Conservation (phyloP, 805 yeast species). For the Teunomyces aglyptinius region DNA sequence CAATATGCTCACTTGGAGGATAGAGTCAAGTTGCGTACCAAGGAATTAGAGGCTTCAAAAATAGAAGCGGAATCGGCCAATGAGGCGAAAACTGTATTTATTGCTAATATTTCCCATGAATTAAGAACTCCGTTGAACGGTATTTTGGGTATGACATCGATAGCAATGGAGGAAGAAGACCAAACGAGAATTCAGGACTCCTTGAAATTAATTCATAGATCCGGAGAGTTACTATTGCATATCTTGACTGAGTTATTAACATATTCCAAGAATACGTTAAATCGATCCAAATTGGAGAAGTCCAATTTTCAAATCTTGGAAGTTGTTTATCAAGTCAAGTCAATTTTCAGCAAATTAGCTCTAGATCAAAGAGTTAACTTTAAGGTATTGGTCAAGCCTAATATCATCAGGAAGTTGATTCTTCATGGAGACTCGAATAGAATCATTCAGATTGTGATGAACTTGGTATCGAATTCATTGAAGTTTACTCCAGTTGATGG, state of each 20-base stretch:
- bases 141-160: slow-evolving; percentile 91
- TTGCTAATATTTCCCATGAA: slow-evolving; percentile 92
- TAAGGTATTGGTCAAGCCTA: slow-evolving; percentile 61
- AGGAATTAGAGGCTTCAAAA: slow-evolving; percentile 84
- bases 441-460: slow-evolving; percentile 89
- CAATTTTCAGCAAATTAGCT: slow-evolving; percentile 81
- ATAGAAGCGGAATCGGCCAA: slow-evolving; percentile 91
- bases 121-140: slow-evolving; percentile 95
- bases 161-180: slow-evolving; percentile 85
- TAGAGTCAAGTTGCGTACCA: slow-evolving; percentile 80
- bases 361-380: slow-evolving; percentile 72
- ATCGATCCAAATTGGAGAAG: slow-evolving; percentile 78
- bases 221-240: slow-evolving; percentile 87
- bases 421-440: slow-evolving; percentile 87
- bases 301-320: slow-evolving; percentile 78
- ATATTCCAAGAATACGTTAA: slow-evolving; percentile 87
- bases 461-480: slow-evolving; percentile 83
- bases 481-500: slow-evolving; percentile 94
- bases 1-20: slow-evolving; percentile 87
- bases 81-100: slow-evolving; percentile 92
- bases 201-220: slow-evolving; percentile 77
- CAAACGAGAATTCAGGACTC: slow-evolving; percentile 66
- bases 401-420: slow-evolving; percentile 56
- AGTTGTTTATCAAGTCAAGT: slow-evolving; percentile 77
- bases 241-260: slow-evolving; percentile 87